Conservation (phyloP, 768 basidiomycete species). For the Trametes sanguinea region DNA sequence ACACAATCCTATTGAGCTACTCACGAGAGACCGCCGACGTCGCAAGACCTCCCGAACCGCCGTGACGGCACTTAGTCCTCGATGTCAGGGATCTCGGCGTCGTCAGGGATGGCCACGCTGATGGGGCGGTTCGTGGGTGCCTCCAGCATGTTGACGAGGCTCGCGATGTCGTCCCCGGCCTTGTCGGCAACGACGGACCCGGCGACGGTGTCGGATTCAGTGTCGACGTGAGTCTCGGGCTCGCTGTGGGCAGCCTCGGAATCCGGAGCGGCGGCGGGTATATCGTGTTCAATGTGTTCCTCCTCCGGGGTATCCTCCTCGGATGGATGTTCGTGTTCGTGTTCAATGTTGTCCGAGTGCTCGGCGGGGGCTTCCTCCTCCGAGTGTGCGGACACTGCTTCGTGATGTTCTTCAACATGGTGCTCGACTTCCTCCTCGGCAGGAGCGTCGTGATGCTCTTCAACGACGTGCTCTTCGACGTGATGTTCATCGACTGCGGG, state of each 20-base stretch:
- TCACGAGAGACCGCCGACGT: not conserved
- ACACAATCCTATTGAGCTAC: conserved; percentile 9
- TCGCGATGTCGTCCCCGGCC: conserved; percentile 52
- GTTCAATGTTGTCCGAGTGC: no score
- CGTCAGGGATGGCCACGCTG: conserved; percentile 26
- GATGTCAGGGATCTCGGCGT: conserved; percentile 27
- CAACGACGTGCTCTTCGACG: not conserved
- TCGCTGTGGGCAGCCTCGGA: conserved; percentile 20
- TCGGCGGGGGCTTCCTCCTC: not conserved
- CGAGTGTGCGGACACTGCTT: not conserved
- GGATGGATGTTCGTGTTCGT: not conserved
- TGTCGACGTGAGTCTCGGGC: conserved; percentile 20
- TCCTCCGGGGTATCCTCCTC: conserved; percentile 6
- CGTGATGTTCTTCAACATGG: not conserved
- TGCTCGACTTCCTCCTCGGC: not conserved
- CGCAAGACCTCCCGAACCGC: not conserved
- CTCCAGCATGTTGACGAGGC: conserved; percentile 70
- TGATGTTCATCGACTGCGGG: conserved; percentile 13
- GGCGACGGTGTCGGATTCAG: conserved; percentile 26
- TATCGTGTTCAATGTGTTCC: not conserved
- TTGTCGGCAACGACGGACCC: conserved; percentile 22
- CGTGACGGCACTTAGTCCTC: conserved; percentile 3
- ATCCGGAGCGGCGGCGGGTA: not conserved
- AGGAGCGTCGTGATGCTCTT: not conserved
- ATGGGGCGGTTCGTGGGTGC: conserved; percentile 16